Base-by-base conservation (phyloP, 305 asterid genomes). In the Fraxinus greggii region DNA sequence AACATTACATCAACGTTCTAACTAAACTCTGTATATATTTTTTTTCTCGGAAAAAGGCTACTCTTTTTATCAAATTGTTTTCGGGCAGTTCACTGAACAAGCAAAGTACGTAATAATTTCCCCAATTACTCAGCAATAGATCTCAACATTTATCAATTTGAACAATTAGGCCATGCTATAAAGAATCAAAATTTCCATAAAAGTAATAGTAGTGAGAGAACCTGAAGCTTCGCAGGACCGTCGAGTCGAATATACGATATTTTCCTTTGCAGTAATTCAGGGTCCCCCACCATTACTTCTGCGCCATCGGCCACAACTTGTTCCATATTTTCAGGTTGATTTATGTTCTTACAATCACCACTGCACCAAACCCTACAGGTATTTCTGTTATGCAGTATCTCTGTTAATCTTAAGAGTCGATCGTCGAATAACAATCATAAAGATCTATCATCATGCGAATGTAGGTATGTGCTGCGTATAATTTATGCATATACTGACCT, bases 201-300 rank as follows among this genome's bases (percentile, higher is more conserved):
- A 78, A 28, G 17, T 28, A 21, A 85, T 38, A 19, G 69, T 69
- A 45, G 45, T 26, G 54, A 79, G 78, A 23, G 17, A 85, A 92
- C 97, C 97, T 94, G 98, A 82, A 94, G 93, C 78, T 92, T 92
- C 36, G 92, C 81, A 85, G 95, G 88, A 63, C 98, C 95, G 1
- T 85, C 89, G 15, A 80, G 81, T 61, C 88, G 88, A 85, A 93
- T 88, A 5, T 97, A 86, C 28, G 93, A 84, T 19, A 92, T 88
- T 85, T 94, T 94, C 78, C 45, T 73, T 79, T 79, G 92, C 79
- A 94, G 93, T 81, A 78, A 76, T n/a, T 83, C 80, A 77, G 91
- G 81, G 75, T 90, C 90, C 31, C 83, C 91, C 78, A 93, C 92
- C 82, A 93, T 88, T 65, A 91, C 92, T 83, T 91, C 86, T 84